phyloP scores from a whole-genome alignment of 345 rosid genomes.

The Hypericum androsaemum region DNA sequence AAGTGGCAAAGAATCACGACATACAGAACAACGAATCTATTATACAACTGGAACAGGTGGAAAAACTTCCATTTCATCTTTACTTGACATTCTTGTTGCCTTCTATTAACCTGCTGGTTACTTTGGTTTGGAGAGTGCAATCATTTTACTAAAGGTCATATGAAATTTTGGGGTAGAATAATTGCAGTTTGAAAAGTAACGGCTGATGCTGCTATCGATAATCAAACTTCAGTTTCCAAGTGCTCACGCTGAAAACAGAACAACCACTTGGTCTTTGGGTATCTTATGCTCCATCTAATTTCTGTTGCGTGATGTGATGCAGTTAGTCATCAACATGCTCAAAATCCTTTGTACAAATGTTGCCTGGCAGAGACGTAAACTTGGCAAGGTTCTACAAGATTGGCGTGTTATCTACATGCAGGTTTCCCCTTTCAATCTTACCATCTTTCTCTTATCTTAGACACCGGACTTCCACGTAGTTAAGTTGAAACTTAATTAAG shows the following conservation, averaged over 20 bases:
- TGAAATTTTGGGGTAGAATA: too few species aligned
- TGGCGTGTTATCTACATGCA: constrained; percentile 80
- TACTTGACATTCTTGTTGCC: too few species aligned
- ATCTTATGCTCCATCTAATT: constrained; percentile 15
- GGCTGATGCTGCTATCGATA: too few species aligned
- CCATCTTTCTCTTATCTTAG: background rate
- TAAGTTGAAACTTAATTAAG: too few species aligned
- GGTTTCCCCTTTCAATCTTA: constrained; percentile 30
- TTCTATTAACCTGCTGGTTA: too few species aligned
- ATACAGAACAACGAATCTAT: constrained; percentile 63
- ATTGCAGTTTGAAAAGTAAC: too few species aligned
- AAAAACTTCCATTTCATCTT: constrained; percentile 7
- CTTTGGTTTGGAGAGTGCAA: too few species aligned
- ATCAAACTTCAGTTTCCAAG: too few species aligned
- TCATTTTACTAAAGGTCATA: too few species aligned
- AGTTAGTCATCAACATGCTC: constrained; percentile 82
- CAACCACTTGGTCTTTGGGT: constrained; percentile 3
- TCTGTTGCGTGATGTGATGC: constrained; percentile 31
- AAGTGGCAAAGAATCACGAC: constrained; percentile 49
- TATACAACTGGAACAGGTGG: constrained; percentile 70
- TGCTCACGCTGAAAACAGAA: too few species aligned
- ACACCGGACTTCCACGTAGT: too few species aligned
- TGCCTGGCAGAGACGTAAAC: constrained; percentile 99
- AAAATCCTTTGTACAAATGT: constrained; percentile 87
- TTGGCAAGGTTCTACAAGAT: constrained; percentile 90